Base-by-base conservation (phyloP, 805 yeast genomes). In the Saturnispora silvae region DNA sequence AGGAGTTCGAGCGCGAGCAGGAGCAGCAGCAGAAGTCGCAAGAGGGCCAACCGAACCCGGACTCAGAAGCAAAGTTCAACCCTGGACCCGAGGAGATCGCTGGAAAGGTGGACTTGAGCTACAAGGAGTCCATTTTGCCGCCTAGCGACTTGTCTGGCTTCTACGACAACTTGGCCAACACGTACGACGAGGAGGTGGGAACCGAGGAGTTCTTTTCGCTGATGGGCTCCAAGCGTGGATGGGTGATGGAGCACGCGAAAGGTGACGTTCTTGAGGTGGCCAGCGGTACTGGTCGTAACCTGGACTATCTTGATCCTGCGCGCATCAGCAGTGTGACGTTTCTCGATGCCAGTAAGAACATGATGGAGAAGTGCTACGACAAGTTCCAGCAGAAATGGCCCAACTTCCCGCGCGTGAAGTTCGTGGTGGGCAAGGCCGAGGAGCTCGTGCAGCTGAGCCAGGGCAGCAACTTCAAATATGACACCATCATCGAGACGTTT, bases 201-300 rank as follows among this genome's bases (percentile, higher is more conserved):
- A 65, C 76, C 61, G 92, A 81, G 54, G 92, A 81, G 50, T 51
- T 74, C 33, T 68, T 75, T 13, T 66, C 75, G 39, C 59, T 72
- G 26, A 64, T 75, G 68, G 75, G 78, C 40, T 61, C 64, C 61
- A 77, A 65, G 70, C 68, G 96, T 50, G 76, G 75, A 48, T 79
- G 92, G 82, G 56, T 81, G 32, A 81, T 82, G 86, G 70, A 65
- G 26, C 81, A 81, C 43, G 70, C 79, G 34, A 62, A 65, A 40
- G 98, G 98, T 17, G 96, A 92, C 53, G 96, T 86, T 2, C 62
- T 92, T 40, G 98, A 92, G 57, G 92, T 89, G 9, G 80, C 96
- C 0, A 83, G 94, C 53, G 98, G 98, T 41, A 92, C 98, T 0
- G 97, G 98, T 5, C 70, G 97, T 57, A 92, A 92, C 54, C 70